Percentiles rank a stretch among this genome's conserved stretches.
These are phyloP conservation scores for Fraxinus paxiana DNA, from an alignment of 305 asterid genomes.

Conservation along the genomic window DNA sequence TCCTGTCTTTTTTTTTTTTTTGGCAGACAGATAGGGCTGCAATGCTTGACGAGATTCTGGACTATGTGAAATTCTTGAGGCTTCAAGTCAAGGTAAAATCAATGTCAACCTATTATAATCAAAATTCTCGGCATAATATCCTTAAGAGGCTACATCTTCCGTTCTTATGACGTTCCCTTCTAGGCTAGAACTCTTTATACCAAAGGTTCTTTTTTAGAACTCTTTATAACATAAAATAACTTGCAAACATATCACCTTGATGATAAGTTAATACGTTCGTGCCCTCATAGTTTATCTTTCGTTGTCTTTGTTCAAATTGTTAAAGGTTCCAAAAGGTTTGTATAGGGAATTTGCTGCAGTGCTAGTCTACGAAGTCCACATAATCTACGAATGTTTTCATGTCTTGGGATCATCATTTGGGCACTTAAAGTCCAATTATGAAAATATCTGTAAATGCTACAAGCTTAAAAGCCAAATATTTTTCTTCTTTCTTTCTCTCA, in stretches of 20 bases:
- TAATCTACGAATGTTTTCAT: neutral
- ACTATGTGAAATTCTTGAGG: slow-evolving; percentile 51
- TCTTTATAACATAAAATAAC: neutral
- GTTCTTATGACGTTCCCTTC: neutral
- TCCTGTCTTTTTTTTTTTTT: neutral
- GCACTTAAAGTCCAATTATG: neutral
- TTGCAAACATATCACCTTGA: neutral
- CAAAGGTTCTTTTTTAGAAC: neutral
- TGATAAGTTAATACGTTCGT: neutral
- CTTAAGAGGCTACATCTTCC: neutral
- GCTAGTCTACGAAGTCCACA: neutral
- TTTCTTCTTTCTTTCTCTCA: neutral
- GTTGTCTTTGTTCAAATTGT: neutral
- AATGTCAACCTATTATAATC: neutral
- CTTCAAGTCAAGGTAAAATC: slow-evolving; percentile 51
- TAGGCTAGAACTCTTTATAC: neutral
- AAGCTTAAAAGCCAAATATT: neutral
- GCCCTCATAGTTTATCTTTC: neutral
- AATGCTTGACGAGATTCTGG: slow-evolving; percentile 55
- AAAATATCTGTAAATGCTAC: neutral
- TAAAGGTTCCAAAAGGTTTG: neutral
- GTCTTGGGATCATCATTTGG: neutral
- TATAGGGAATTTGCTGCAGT: neutral
- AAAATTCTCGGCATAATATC: neutral
- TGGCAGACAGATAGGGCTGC: slow-evolving; percentile 56